Evolutionary conservation across 495 filamentous ascomycete species (phyloP), one percentile per base, ranked within the genome.

Genomic region (Choiromyces venosus): DNA sequence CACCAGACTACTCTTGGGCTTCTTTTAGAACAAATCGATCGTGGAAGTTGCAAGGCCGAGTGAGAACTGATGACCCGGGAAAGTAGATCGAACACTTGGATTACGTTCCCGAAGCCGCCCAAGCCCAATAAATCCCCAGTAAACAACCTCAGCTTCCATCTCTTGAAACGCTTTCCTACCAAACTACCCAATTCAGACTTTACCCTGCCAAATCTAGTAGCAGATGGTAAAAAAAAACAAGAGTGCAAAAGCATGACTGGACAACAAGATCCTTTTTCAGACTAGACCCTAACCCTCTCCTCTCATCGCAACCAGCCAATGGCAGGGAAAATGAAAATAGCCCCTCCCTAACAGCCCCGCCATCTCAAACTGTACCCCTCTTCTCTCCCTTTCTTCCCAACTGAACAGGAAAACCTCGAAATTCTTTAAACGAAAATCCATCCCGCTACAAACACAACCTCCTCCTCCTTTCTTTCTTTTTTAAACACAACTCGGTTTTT

Each of bases 401-500:
- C 52, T 14, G 7, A 56, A 29, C 52, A 14, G 52, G 52, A 33
- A 16, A 33, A 33, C 52, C 25, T 33, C 25, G 25, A 33, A 33
- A 61, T 61, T 61, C 52, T 16, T 4, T n/a, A n/a, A 33, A 33
- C 52, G 25, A 33, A n/a, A n/a, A 61, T 33, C 25, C 25, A 33
- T 29, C 52, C 18, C 10, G 25, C 25, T 61, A 16, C 10, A 25
- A 29, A 33, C 52, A 61, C 4, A 29, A 12, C 52, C 46, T 52
- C 39, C 39, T 10, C n/a, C n/a, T n/a, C n/a, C 42, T 44, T 44
- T 21, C 42, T 46, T 46, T 19, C 19, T 46, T 46, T 46, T n/a
- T 46, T 33, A 67, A 46, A 46, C 64, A 21, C 19, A 70, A 73
- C 40, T 65, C 66, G 61, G 21, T 44, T 68, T 56, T 65, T 69